Conservation (phyloP, 768 basidiomycete genomes). For the Suillus hirtellus region DNA sequence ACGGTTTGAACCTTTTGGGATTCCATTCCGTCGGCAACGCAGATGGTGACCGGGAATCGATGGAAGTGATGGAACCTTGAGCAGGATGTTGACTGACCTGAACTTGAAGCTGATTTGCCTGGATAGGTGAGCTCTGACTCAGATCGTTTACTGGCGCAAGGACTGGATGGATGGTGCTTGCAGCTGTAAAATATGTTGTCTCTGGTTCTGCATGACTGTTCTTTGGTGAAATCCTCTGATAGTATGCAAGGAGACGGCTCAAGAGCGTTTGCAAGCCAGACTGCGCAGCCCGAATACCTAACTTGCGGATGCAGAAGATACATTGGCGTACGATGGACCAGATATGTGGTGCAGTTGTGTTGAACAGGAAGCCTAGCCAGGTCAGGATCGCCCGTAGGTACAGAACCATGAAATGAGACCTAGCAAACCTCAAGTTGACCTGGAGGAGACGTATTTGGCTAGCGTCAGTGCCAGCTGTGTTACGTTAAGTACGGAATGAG, state of each 20-base stretch:
- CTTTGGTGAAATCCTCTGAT: neutral
- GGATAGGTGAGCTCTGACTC: neutral
- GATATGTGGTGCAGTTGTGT: neutral
- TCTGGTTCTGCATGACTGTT: neutral
- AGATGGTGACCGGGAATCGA: neutral
- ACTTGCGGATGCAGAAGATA: neutral
- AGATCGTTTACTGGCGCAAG: neutral
- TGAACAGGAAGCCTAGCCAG: conserved; percentile 1
- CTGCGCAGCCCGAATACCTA: neutral
- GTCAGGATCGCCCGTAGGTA: neutral
- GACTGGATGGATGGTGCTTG: neutral
- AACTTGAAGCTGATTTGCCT: neutral
- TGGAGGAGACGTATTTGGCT: neutral
- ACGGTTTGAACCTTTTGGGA: neutral
- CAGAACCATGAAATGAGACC: neutral
- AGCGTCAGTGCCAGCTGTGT: neutral
- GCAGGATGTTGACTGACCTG: neutral
- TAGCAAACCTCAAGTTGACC: neutral
- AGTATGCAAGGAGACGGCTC: neutral
- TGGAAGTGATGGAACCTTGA: neutral
- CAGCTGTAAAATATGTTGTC: neutral
- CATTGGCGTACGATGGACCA: neutral
- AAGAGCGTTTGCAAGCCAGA: neutral
- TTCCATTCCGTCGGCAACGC: neutral
- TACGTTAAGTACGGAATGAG: neutral